Percentiles rank a stretch among this genome's conserved stretches.
Evolutionary conservation across 805 yeast species (phyloP).

Genomic region (Yamadazyma olivae): DNA sequence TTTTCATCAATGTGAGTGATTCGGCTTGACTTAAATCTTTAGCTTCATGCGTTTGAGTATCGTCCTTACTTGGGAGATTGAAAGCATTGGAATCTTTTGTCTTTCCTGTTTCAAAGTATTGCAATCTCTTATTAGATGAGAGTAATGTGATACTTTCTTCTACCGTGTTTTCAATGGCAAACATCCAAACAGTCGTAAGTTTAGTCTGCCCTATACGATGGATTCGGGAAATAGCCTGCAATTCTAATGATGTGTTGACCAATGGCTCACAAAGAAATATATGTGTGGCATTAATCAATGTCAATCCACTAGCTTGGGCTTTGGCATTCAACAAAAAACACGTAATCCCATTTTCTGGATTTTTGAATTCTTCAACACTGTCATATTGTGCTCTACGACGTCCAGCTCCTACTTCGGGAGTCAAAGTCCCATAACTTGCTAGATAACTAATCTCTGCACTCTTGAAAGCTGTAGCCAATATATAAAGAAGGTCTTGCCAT

Average conservation of each 20-base stretch:
- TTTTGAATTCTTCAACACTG: constrained; percentile 59
- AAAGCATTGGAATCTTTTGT: not conserved
- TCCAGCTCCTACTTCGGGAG: constrained; percentile 29
- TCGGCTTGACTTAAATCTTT: constrained; percentile 40
- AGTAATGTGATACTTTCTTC: constrained; percentile 83
- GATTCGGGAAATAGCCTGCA: constrained; percentile 89
- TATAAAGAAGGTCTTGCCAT: constrained; percentile 71
- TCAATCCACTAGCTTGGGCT: constrained; percentile 87
- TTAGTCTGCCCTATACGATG: constrained; percentile 88
- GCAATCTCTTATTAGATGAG: constrained; percentile 59
- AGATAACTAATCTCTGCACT: constrained; percentile 55
- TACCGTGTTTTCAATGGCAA: constrained; percentile 76
- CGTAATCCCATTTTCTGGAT: constrained; percentile 55
- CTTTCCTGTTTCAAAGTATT: constrained; percentile 20
- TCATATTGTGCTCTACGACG: constrained; percentile 25
- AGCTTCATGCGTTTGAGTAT: not conserved
- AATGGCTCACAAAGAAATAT: constrained; percentile 91
- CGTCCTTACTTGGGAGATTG: not conserved
- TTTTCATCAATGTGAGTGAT: constrained; percentile 50
- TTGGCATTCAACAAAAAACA: constrained; percentile 84
- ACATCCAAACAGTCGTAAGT: constrained; percentile 89
- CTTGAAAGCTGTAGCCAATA: constrained; percentile 64
- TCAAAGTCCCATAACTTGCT: constrained; percentile 47
- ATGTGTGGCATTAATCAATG: constrained; percentile 88
- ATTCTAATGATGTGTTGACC: constrained; percentile 79